These are phyloP conservation scores for Aspergillus aculeatinus DNA, from an alignment of 2,329 filamentous ascomycete species.

Conservation along the genomic window DNA sequence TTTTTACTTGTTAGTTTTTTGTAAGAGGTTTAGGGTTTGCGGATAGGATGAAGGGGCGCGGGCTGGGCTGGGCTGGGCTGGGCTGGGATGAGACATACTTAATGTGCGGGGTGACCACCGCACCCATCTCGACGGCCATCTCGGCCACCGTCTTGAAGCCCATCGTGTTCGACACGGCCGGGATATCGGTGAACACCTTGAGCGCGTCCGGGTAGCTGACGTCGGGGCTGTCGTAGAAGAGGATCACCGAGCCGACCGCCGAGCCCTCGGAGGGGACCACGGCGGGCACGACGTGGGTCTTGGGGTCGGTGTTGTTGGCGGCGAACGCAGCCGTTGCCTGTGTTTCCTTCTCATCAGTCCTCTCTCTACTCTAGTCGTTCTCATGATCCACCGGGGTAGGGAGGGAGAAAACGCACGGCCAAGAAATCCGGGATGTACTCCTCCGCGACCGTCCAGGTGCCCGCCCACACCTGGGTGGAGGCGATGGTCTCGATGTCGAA, in stretches of 20 bases:
- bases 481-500: constrained; percentile 38
- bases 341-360: constrained; percentile 6
- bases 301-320: constrained; percentile 30
- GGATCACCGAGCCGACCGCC: constrained; percentile 35
- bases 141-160: constrained; percentile 38
- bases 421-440: constrained; percentile 29
- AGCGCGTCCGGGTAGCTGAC: constrained; percentile 33
- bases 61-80: too few species aligned
- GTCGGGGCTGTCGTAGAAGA: constrained; percentile 40
- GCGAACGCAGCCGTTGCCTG: constrained; percentile 30
- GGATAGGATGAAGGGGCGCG: too few species aligned
- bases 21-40: too few species aligned
- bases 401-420: constrained; percentile 18
- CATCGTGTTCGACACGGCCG: constrained; percentile 33
- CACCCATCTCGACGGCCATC: constrained; percentile 33
- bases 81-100: constrained; percentile 22
- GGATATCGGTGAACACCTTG: constrained; percentile 38
- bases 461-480: constrained; percentile 36
- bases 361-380: too few species aligned
- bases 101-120: constrained; percentile 35
- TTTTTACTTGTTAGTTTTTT: constrained; percentile 5
- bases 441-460: constrained; percentile 26
- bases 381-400: too few species aligned
- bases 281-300: constrained; percentile 33
- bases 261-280: constrained; percentile 24